Evolutionary conservation across 352 stramenopile species (phyloP).

Genomic region (Plasmopara muralis): DNA sequence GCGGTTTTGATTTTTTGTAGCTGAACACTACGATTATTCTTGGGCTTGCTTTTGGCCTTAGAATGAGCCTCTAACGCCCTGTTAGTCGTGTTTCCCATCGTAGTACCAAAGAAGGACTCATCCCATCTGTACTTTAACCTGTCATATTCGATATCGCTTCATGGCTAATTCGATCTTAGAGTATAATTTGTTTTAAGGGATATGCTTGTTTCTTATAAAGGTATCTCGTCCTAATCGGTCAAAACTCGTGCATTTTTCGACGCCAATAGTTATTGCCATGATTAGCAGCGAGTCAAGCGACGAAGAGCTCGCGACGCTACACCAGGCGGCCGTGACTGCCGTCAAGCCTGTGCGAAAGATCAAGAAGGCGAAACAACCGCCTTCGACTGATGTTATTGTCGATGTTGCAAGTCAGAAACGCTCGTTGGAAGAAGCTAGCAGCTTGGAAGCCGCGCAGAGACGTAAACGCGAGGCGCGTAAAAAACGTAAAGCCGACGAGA

Average conservation of each 20-base stretch:
- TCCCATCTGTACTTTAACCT: too few species aligned
- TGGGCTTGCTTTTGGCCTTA: slow-evolving; percentile 75
- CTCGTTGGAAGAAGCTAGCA: slow-evolving; percentile 3
- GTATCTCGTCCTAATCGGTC: slow-evolving; percentile 6
- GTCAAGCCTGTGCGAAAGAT: slow-evolving; percentile 23
- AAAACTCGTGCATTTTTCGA: slow-evolving; percentile 5
- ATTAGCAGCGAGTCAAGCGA: slow-evolving; percentile 88
- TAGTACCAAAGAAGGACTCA: background rate
- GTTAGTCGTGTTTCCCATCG: slow-evolving; percentile 57
- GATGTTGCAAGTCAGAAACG: slow-evolving; percentile 16
- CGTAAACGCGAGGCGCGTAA: slow-evolving; percentile 65
- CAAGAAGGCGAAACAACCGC: slow-evolving; percentile 25
- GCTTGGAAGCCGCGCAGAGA: slow-evolving; percentile 22
- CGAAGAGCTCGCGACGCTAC: slow-evolving; percentile 74
- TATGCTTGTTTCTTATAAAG: too few species aligned
- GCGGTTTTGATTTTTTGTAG: slow-evolving; percentile 71
- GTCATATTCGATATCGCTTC: too few species aligned
- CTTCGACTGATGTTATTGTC: background rate
- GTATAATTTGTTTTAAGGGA: too few species aligned
- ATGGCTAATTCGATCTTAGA: too few species aligned
- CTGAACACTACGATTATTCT: slow-evolving; percentile 66
- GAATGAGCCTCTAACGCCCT: slow-evolving; percentile 62
- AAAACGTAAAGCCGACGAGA: slow-evolving; percentile 60
- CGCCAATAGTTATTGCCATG: slow-evolving; percentile 33
- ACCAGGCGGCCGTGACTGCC: slow-evolving; percentile 31